Conservation (phyloP, 176 grass and related monocot species). For the Oryza australiensis region DNA sequence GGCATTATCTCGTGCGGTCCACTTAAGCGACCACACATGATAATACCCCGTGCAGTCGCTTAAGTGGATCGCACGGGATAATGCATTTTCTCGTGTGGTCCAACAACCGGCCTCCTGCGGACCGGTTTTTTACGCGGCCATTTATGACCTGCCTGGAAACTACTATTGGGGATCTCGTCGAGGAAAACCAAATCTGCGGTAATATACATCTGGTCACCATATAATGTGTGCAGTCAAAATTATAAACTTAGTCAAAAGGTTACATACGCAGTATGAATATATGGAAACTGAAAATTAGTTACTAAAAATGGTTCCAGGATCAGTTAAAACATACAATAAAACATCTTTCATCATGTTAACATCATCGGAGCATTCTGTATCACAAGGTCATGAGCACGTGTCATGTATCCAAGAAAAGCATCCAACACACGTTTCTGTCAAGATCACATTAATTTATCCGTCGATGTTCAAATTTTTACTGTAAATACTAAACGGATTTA, state of each 20-base stretch:
- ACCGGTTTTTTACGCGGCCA: too few species aligned
- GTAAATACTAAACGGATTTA: not conserved
- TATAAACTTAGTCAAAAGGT: not conserved
- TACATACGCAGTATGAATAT: not conserved
- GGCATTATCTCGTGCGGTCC: too few species aligned
- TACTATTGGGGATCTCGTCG: too few species aligned
- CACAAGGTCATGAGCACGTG: not conserved
- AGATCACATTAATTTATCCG: not conserved
- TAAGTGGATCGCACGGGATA: too few species aligned
- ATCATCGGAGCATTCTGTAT: not conserved
- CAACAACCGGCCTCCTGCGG: too few species aligned
- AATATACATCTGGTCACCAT: not conserved
- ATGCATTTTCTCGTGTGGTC: too few species aligned
- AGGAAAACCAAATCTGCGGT: too few species aligned
- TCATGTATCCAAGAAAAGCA: not conserved
- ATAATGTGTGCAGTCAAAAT: not conserved
- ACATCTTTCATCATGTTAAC: not conserved
- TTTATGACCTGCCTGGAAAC: too few species aligned
- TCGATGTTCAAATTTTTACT: not conserved
- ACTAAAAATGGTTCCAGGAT: not conserved
- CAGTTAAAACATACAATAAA: not conserved
- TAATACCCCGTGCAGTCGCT: too few species aligned
- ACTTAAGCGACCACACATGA: too few species aligned
- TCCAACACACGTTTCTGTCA: not conserved
- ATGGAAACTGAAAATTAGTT: not conserved